Base-by-base conservation (phyloP, 768 basidiomycete species). In the Crassisporium funariophilum region DNA sequence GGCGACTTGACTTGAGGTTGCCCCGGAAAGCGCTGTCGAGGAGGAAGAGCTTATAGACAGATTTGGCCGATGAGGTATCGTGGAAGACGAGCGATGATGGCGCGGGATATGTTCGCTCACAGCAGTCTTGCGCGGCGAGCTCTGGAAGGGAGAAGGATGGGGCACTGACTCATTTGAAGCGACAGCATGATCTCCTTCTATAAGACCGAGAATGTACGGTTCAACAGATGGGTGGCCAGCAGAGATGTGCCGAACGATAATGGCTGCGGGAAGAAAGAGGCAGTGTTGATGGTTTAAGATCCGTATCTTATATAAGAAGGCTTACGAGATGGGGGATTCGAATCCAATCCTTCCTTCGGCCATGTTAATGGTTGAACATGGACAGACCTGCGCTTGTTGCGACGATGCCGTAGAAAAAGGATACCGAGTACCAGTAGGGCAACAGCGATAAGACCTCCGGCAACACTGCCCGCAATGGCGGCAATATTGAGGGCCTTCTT, bases 381-480 rank as follows among this genome's bases (percentile, higher is more conserved):
- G 8, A 20, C 8, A 13, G 16, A 15, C 19, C 19, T 12, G 41
- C 36, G 22, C 15, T 41, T 57, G 17, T 34, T 48, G 19, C 53
- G 49, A 16, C 62, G 61, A 15, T 61, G 54, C 37, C 47, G 61
- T 21, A 64, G 39, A 15, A 65, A 41, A 24, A 59, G 41, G 36
- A 62, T 44, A 13, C 52, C 38, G 5, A 52, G 40, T 5, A 52
- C 27, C 5, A 46, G 44, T 13, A 49, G 12, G 11, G 55, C 46
- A n/a, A 66, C 20, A 17, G 60, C 47, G 22, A 57, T 37, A 22
- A 70, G 36, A 8, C 56, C 55, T 16, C 64, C 66, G 31, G 69
- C 20, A 11, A 66, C 52, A 17, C 52, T 61, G n/a, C 70, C 71
- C 6, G 61, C 55, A 20, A 73, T 65, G 9, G 53, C 53, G 9